These are phyloP conservation scores for Martiniozyma asiatica DNA, from an alignment of 1,139 yeast species.

Conservation along the genomic window DNA sequence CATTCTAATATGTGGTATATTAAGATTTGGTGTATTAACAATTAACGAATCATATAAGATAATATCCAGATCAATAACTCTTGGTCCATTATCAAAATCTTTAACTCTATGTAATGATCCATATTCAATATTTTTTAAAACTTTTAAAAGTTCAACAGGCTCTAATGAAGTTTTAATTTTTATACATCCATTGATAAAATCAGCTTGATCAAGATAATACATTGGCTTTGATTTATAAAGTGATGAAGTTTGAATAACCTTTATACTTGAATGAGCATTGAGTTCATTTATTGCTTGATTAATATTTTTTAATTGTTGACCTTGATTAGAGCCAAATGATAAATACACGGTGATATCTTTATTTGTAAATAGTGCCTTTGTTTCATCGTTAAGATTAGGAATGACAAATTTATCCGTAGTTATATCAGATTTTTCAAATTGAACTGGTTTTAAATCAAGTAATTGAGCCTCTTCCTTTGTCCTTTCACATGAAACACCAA, in stretches of 20 bases:
- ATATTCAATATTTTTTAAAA: conserved; percentile 69
- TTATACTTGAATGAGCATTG: conserved; percentile 23
- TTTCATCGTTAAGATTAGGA: conserved; percentile 27
- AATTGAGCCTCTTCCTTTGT: conserved; percentile 25
- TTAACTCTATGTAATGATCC: conserved; percentile 60
- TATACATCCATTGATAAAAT: conserved; percentile 75
- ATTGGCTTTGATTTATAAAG: conserved; percentile 85
- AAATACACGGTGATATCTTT: conserved; percentile 35
- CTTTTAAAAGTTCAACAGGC: conserved; percentile 52
- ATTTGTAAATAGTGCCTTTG: conserved; percentile 3
- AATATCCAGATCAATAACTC: conserved; percentile 83
- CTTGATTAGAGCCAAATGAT: conserved; percentile 86
- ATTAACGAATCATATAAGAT: conserved; percentile 54
- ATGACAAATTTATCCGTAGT: conserved; percentile 17
- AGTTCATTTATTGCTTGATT: conserved; percentile 43
- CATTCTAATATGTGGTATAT: conserved; percentile 81
- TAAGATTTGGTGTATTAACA: conserved; percentile 44
- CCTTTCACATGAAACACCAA: conserved; percentile 68
- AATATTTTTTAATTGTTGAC: conserved; percentile 57
- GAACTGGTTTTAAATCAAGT: conserved; percentile 19
- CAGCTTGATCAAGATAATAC: conserved; percentile 74
- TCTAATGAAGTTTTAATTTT: conserved; percentile 42
- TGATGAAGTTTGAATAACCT: conserved; percentile 55
- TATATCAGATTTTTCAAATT: conserved; percentile 10
- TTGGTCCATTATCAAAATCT: conserved; percentile 78